Base-by-base conservation (phyloP, 2,329 filamentous ascomycete species). In the Juglanconis oblonga region DNA sequence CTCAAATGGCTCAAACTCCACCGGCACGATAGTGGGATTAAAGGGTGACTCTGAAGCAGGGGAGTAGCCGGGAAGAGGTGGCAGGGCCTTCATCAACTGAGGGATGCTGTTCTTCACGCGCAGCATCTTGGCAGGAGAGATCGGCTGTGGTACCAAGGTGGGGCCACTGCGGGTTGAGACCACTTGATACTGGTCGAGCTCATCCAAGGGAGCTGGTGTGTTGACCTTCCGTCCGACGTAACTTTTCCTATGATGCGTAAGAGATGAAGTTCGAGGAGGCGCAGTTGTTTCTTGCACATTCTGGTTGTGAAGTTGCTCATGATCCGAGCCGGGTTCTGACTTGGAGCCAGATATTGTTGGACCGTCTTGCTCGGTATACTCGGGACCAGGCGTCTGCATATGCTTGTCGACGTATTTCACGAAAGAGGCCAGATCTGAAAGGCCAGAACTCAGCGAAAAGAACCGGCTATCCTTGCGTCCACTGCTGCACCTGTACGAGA, bases 21-120 rank as follows among this genome's bases (percentile, higher is more conserved):
- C 52, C 1, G 62, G 59, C 3, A 57, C 52, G 3, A 54, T 48
- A 13, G 62, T 40, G 9, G 59, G 55, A 9, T 49, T 57, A 31
- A 56, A 47, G 7, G 29, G 57, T 57, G 55, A 62, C 17, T 55
- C 57, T 49, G 55, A 58, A 31, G 53, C 51, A 17, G 59, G 56
- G 13, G 49, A 45, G 7, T 57, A 57, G 4, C 68, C 68, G 3
- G 80, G 80, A 7, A 82, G 64, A 13, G 77, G 72, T 13, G 81
- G 81, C 47, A 83, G 65, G 29, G 77, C 76, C 66, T 84, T 83
- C 79, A 83, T 83, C 13, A 83, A 69, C 45, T 76, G 76, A 6
- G 81, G 78, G 55, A 81, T 79, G 63, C 78, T 82, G 63, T 78
- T 80, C 59, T 79, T 80, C 44, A 79, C 71, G 55, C 73, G 77